phyloP scores from a whole-genome alignment of 805 yeast genomes.

The Lipomyces sp. region DNA sequence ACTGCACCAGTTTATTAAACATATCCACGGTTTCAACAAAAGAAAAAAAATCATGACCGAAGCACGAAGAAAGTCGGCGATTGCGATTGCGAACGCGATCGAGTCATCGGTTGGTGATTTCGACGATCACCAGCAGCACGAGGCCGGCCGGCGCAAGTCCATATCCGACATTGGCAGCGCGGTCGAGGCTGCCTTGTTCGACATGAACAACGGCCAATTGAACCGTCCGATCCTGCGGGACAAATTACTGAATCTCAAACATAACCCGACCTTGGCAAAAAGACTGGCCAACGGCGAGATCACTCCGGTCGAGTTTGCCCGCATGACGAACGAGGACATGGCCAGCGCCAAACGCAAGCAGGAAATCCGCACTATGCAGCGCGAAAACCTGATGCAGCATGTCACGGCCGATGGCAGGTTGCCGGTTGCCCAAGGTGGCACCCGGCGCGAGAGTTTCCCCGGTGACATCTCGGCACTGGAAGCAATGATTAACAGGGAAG shows the following conservation, averaged over 20 bases:
- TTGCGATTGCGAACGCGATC: constrained; percentile 18
- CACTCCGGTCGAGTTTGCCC: constrained; percentile 20
- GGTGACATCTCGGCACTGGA: constrained; percentile 4
- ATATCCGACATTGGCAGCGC: constrained; percentile 10
- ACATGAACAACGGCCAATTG: constrained; percentile 28
- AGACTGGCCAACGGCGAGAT: constrained; percentile 14
- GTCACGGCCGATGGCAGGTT: constrained; percentile 7
- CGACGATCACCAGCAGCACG: not conserved
- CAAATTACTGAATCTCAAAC: constrained; percentile 46
- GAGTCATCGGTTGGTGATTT: not conserved
- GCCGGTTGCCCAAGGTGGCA: constrained; percentile 5
- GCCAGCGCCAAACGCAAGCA: constrained; percentile 7
- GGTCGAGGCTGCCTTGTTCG: constrained; percentile 21
- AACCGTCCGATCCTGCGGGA: constrained; percentile 50
- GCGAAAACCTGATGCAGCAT: constrained; percentile 16
- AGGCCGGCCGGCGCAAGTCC: constrained; percentile 1
- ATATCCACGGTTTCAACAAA: too few relatives aligned
- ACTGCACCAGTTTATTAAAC: too few relatives aligned
- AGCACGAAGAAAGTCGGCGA: constrained; percentile 22
- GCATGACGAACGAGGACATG: constrained; percentile 27
- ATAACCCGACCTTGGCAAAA: constrained; percentile 22
- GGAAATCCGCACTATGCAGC: constrained; percentile 4
- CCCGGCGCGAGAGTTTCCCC: constrained; percentile 3
- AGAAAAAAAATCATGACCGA: constrained; percentile 8
- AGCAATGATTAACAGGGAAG: not conserved